phyloP scores from a whole-genome alignment of 2,329 filamentous ascomycete genomes.

The Talaromyces sp. region DNA sequence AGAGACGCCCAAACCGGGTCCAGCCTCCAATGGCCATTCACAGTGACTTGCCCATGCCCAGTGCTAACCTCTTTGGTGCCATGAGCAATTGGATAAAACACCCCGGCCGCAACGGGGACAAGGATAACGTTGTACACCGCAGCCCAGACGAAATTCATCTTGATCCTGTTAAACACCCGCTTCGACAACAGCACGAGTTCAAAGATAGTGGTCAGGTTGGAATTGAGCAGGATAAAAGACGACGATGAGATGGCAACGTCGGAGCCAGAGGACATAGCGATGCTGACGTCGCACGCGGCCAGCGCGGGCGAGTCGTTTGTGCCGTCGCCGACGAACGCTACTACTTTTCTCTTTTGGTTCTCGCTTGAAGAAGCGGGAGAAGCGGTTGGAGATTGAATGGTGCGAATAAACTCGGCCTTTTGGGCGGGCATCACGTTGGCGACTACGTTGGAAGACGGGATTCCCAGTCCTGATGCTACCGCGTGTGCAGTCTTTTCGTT shows the following conservation, averaged over 20 bases:
- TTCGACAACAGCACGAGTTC: constrained; percentile 67
- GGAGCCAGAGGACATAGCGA: constrained; percentile 73
- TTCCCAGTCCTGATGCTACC: constrained; percentile 70
- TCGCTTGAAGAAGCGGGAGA: constrained; percentile 40
- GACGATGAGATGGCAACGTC: constrained; percentile 79
- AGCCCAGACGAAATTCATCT: constrained; percentile 83
- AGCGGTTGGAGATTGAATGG: constrained; percentile 24
- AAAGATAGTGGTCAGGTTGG: constrained; percentile 63
- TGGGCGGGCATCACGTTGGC: constrained; percentile 80
- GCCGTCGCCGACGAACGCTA: constrained; percentile 82
- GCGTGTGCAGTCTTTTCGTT: constrained; percentile 78
- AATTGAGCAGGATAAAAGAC: constrained; percentile 73
- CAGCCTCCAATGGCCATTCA: constrained; percentile 39
- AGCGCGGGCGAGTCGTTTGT: constrained; percentile 83
- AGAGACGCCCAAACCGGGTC: constrained; percentile 70
- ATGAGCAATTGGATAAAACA: constrained; percentile 58
- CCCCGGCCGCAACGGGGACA: constrained; percentile 75
- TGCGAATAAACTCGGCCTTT: constrained; percentile 51
- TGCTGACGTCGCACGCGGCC: constrained; percentile 73
- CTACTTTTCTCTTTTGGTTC: constrained; percentile 35
- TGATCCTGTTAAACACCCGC: constrained; percentile 70
- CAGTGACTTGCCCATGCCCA: constrained; percentile 22
- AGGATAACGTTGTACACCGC: constrained; percentile 74
- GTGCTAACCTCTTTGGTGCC: constrained; percentile 29
- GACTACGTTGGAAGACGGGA: constrained; percentile 67